Conservation (phyloP, 2,329 filamentous ascomycete genomes). For the Cladophialophora yegresii region DNA sequence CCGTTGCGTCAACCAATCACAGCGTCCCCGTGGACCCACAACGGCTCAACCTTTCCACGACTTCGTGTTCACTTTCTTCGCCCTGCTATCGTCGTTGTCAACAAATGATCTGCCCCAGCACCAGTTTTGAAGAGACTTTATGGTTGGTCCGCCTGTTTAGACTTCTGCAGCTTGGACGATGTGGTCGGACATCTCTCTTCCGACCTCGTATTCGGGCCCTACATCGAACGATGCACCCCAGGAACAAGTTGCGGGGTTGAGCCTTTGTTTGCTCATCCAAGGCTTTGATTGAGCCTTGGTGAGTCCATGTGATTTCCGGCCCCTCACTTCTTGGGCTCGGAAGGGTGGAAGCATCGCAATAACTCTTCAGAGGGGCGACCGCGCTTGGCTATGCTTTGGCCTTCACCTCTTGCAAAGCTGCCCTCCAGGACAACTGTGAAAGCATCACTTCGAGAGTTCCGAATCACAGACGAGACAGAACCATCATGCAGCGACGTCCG, state of each 20-base stretch:
- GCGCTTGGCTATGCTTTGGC: background rate
- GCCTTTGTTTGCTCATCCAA: constrained; percentile 3
- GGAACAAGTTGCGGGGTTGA: constrained; percentile 9
- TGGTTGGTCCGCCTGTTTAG: background rate
- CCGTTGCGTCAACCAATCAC: background rate
- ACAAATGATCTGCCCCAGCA: background rate
- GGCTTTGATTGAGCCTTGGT: background rate
- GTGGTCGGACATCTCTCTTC: background rate
- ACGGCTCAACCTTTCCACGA: background rate
- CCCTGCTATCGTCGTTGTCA: background rate
- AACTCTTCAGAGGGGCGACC: background rate
- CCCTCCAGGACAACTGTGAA: background rate
- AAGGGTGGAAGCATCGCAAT: background rate
- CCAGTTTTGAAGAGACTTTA: background rate
- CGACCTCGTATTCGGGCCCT: constrained; percentile 12
- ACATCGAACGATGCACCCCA: background rate
- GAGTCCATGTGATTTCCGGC: background rate
- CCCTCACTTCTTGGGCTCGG: background rate
- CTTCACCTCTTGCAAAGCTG: background rate
- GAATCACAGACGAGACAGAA: background rate
- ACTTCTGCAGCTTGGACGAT: background rate
- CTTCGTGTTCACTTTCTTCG: background rate
- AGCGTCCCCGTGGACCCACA: background rate
- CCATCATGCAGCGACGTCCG: constrained; percentile 20
- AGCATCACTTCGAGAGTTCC: background rate